These are phyloP conservation scores for Spongiforma sp. DNA, from an alignment of 1,284 basidiomycete species.

Conservation along the genomic window DNA sequence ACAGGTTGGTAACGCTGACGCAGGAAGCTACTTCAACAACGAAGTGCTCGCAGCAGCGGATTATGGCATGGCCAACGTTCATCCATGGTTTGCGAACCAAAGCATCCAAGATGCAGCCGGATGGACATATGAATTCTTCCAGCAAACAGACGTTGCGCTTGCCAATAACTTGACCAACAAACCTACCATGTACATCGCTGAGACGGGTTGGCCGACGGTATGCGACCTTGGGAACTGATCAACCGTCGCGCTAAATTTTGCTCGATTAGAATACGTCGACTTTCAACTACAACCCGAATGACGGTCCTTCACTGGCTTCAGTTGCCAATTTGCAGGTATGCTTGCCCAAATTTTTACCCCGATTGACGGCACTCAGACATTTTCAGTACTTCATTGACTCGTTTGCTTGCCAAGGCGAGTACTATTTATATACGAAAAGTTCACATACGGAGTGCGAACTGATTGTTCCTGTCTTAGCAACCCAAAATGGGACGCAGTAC, in stretches of 20 bases:
- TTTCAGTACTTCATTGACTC: conserved; percentile 75
- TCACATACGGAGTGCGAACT: conserved; percentile 5
- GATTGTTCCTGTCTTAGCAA: conserved; percentile 53
- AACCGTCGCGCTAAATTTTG: conserved; percentile 5
- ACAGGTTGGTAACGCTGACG: conserved; percentile 89
- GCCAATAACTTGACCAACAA: conserved; percentile 36
- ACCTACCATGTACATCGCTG: conserved; percentile 44
- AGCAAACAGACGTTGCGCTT: conserved; percentile 30
- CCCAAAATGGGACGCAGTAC: conserved; percentile 80
- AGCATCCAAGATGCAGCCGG: conserved; percentile 63
- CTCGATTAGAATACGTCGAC: conserved; percentile 59
- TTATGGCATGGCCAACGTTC: conserved; percentile 82
- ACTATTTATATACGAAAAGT: neutral
- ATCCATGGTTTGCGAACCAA: conserved; percentile 85
- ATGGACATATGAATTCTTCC: conserved; percentile 40
- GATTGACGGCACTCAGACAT: conserved; percentile 7
- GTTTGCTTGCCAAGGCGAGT: conserved; percentile 76
- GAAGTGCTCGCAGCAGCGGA: conserved; percentile 74
- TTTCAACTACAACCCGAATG: conserved; percentile 52
- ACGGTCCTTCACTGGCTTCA: conserved; percentile 73
- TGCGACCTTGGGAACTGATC: conserved; percentile 19
- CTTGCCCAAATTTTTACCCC: neutral
- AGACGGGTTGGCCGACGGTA: conserved; percentile 89
- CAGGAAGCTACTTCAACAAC: conserved; percentile 85
- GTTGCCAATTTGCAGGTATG: conserved; percentile 69